Evolutionary conservation across 495 filamentous ascomycete species (phyloP), one percentile per base, ranked within the genome.

Genomic region (Emericellopsis terricola): DNA sequence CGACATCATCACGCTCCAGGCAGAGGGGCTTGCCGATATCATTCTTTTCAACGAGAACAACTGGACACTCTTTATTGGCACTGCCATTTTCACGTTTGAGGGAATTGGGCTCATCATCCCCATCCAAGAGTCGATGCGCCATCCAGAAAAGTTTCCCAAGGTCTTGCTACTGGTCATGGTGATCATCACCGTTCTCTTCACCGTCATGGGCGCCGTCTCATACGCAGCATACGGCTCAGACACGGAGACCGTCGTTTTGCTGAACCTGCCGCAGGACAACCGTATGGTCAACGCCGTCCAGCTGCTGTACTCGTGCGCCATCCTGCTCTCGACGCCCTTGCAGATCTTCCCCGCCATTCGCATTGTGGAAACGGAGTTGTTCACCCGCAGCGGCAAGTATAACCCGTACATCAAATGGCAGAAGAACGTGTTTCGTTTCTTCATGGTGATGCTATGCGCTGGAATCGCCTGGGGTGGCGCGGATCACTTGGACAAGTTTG

Each of bases 51-150:
- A 97, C 57, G 55, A 73, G 3, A 65, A 74, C 15, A 71, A 79
- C 45, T 97, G 89, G 89, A 93, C 86, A 0, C 70, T 96, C 21
- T 94, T 96, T 53, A 94, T 97, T 45, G 89, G 89, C 42, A 96
- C 89, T 6, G 91, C 89, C 14, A 94, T 97, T 43, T 97, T 97
- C 61, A 97, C 89, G 4, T 97, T 94, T 42, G 89, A 97, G 49
- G 89, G 89, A 14, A 85, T 97, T 42, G 89, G 89, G 14, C 69
- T 97, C n/a, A 93, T 97, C 55, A 94, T 97, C 38, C 89, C 89
- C 2, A 96, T 97, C 38, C 91, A 97, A 55, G 82, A 89, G 48
- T 89, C 85, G 2, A 97, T 97, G 89, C 77, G 72, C 47, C 61
- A 81, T 31, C 89, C 83, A 1, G 64, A 73, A 33, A 83, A 91